Evolutionary conservation across 2,329 filamentous ascomycete genomes (phyloP).

Genomic region (Cadophora luteo-olivacea): DNA sequence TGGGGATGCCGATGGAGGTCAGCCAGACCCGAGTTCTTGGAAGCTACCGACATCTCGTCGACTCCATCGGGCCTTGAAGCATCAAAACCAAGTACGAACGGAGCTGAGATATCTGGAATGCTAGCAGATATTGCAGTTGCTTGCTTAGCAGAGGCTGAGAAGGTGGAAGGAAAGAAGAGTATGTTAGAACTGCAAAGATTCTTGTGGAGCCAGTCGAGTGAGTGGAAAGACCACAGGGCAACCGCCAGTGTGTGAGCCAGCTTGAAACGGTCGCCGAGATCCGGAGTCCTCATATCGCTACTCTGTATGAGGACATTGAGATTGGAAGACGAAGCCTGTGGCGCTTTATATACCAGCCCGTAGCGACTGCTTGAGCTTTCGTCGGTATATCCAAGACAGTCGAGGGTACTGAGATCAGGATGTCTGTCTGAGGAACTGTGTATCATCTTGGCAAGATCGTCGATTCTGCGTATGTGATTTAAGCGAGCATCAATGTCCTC

Average conservation of each 20-base stretch:
- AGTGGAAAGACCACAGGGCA: slow-evolving; percentile 57
- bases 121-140: slow-evolving; percentile 41
- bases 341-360: slow-evolving; percentile 52
- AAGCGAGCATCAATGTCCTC: slow-evolving; percentile 50
- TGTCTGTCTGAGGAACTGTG: slow-evolving; percentile 53
- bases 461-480: slow-evolving; percentile 52
- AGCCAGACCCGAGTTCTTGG: slow-evolving; percentile 48
- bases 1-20: slow-evolving; percentile 56
- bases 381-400: slow-evolving; percentile 56
- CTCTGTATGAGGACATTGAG: slow-evolving; percentile 50
- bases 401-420: slow-evolving; percentile 54
- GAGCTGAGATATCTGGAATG: slow-evolving; percentile 49
- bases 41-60: slow-evolving; percentile 48
- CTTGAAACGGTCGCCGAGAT: slow-evolving; percentile 51
- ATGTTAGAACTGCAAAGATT: slow-evolving; percentile 49
- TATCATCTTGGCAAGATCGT: slow-evolving; percentile 56
- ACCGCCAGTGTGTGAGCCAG: slow-evolving; percentile 53
- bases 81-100: slow-evolving; percentile 51
- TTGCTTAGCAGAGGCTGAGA: slow-evolving; percentile 40
- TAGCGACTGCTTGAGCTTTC: slow-evolving; percentile 49
- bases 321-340: slow-evolving; percentile 47
- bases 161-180: slow-evolving; percentile 52
- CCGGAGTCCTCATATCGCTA: slow-evolving; percentile 51
- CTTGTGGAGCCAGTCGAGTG: slow-evolving; percentile 60
- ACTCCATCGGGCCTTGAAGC: slow-evolving; percentile 48